Conservation (phyloP, 2,329 filamentous ascomycete genomes). For the Rutstroemia sp. region DNA sequence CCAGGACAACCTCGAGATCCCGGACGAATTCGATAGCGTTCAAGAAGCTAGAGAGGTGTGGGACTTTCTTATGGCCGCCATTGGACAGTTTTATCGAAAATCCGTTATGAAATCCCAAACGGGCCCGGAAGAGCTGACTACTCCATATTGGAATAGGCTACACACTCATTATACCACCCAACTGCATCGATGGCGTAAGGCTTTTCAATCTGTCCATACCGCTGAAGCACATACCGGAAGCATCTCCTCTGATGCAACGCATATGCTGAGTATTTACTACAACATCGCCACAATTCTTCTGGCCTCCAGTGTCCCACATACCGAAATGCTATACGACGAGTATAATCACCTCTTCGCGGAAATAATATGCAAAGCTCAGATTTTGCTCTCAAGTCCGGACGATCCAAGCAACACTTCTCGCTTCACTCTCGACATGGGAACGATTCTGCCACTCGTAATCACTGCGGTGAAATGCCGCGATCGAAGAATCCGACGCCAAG, state of each 20-base stretch:
- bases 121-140: constrained; percentile 21
- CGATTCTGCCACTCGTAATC: constrained; percentile 26
- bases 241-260: constrained; percentile 19
- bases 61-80: constrained; percentile 28
- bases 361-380: constrained; percentile 25
- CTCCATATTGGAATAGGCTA: constrained; percentile 22
- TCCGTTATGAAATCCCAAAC: constrained; percentile 23
- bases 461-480: constrained; percentile 28
- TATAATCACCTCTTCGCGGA: constrained; percentile 25
- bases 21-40: constrained; percentile 23
- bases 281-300: constrained; percentile 27
- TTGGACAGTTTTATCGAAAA: constrained; percentile 27
- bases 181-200: constrained; percentile 24
- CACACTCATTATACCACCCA: constrained; percentile 26
- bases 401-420: constrained; percentile 26
- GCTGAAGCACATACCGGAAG: constrained; percentile 21
- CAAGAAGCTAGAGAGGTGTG: constrained; percentile 26
- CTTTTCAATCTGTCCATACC: constrained; percentile 23
- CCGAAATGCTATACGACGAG: constrained; percentile 27
- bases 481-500: constrained; percentile 22
- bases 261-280: constrained; percentile 28
- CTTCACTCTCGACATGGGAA: constrained; percentile 28
- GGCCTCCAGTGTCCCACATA: constrained; percentile 25
- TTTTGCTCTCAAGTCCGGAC: constrained; percentile 23
- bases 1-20: constrained; percentile 24